Base-by-base conservation (phyloP, 805 yeast species). In the Priceomyces castillae region DNA sequence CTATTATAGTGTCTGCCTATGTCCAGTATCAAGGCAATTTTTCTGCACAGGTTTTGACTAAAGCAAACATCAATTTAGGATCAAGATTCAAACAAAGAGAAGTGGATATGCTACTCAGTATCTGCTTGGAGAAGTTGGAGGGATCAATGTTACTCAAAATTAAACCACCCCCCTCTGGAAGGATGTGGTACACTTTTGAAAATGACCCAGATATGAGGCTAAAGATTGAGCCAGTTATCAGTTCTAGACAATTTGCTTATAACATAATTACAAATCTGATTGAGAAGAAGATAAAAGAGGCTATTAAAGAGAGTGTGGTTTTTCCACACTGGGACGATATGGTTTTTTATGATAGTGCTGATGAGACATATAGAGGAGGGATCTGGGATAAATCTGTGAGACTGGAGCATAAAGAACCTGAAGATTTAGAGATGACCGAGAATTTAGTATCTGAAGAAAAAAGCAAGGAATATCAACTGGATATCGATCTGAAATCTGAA, bases 131-230 rank as follows among this genome's bases (percentile, higher is more conserved):
- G 43, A 79, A 74, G 52, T 52, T 94, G 3, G 80, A 82, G 40
- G 99, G 99, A 0, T 85, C 86, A 1, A 50, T 92, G 44, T 57
- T 86, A 0, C 55, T 90, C 16, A 68, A 77, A 33, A 58, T 92
- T 26, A 94, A 94, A 58, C 88, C 95, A 1, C 96, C 97, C 1
- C 98, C 99, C 7, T 82, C 96, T 1, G 82, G 81, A 41, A 76
- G 99, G 55, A 56, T 94, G 1, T 94, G 99, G 99, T 94, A 89
- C 58, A 79, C 87, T 1, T 94, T 90, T 61, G 86, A 81, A 48
- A 64, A 76, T 9, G 87, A 84, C 76, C 99, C 99, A 0, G 70
- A 74, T 7, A 63, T 92, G 57, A 84, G 81, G 43, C 59, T 92
- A 46, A 80, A 77, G 28, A 82, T 90, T 39, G 97, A 90, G 61